Conservation (phyloP, 78 protist genomes). For the Dictyostelium purpureum region DNA sequence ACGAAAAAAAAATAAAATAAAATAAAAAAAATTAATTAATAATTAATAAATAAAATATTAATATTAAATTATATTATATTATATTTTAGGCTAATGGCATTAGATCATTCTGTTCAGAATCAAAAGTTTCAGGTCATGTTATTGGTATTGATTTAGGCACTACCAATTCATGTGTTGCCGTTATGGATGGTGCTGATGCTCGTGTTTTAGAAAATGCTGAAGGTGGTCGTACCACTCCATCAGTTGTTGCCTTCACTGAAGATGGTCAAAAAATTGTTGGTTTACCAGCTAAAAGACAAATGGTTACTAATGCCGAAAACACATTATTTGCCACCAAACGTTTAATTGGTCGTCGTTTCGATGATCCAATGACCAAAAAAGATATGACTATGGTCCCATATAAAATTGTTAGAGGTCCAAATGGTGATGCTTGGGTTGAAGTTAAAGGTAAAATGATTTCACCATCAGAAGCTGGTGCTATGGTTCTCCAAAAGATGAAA, state of each 20-base stretch:
- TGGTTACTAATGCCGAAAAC: slow-evolving; percentile 92
- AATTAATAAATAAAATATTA: no score
- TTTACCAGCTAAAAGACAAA: slow-evolving; percentile 87
- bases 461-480: slow-evolving; percentile 98
- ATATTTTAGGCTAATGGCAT: slow-evolving; percentile 8
- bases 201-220: slow-evolving; percentile 83
- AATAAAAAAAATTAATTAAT: no score
- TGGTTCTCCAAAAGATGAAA: slow-evolving; percentile 97
- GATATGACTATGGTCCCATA: slow-evolving; percentile 84
- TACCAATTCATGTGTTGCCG: slow-evolving; percentile 99
- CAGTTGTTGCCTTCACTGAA: slow-evolving; percentile 85
- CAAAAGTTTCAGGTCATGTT: slow-evolving; percentile 60
- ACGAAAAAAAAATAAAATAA: no score
- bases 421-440: slow-evolving; percentile 98
- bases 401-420: slow-evolving; percentile 84
- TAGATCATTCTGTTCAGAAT: slow-evolving; percentile 29
- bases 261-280: slow-evolving; percentile 85
- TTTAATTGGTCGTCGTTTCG: slow-evolving; percentile 90
- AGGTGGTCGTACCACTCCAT: slow-evolving; percentile 97
- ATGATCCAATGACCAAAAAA: slow-evolving; percentile 83
- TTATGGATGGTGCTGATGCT: slow-evolving; percentile 87
- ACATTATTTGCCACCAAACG: slow-evolving; percentile 97
- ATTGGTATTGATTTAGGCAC: slow-evolving; percentile 99
- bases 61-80: no score
- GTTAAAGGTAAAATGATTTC: slow-evolving; percentile 94